These are phyloP conservation scores for Adenanthera pavonina DNA, from an alignment of 306 rosid species.

Conservation along the genomic window DNA sequence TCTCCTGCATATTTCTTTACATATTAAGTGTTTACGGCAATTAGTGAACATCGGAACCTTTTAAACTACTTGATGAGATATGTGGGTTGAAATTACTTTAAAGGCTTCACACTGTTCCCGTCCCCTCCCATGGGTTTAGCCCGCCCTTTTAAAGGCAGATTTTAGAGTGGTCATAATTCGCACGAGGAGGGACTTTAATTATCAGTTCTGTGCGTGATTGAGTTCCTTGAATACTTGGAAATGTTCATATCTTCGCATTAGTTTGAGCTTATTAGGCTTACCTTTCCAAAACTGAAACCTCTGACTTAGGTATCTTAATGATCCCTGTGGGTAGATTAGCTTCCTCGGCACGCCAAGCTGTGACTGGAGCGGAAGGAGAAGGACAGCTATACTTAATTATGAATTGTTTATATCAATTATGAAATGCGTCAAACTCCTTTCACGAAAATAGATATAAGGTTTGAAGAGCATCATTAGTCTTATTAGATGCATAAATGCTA, in stretches of 20 bases:
- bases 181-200: constrained; percentile 1
- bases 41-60: constrained; percentile 6
- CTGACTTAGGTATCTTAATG: constrained; percentile 17
- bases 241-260: not conserved
- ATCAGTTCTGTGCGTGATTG: not conserved
- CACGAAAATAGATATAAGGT: not conserved
- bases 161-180: constrained; percentile 7
- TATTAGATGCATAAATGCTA: not conserved
- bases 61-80: constrained; percentile 26
- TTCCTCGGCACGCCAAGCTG: not conserved
- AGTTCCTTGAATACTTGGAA: not conserved
- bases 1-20: not conserved
- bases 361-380: not conserved
- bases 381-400: not conserved
- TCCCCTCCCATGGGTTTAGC: not conserved
- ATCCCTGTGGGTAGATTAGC: constrained; percentile 14
- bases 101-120: not conserved
- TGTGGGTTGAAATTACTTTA: not conserved
- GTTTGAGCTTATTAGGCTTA: not conserved
- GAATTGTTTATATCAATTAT: constrained; percentile 15
- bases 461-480: constrained; percentile 30
- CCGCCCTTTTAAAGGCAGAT: not conserved
- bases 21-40: constrained; percentile 16
- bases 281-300: constrained; percentile 14
- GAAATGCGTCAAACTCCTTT: constrained; percentile 15